phyloP scores from a whole-genome alignment of 2,329 filamentous ascomycete genomes.

The Drechslerella stenobrocha region DNA sequence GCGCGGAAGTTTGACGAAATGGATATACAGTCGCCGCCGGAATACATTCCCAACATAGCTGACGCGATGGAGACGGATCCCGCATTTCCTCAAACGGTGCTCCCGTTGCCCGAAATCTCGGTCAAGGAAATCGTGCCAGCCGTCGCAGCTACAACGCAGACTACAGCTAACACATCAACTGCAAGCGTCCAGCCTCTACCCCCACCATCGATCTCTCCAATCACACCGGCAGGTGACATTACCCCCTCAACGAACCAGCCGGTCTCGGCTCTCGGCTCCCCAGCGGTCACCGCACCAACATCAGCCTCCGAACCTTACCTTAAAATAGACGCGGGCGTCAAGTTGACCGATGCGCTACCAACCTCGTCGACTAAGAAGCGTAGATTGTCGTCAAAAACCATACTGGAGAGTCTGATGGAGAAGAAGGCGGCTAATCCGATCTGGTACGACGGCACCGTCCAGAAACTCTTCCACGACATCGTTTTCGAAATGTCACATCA shows the following conservation, averaged over 20 bases:
- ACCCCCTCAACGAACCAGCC: slow-evolving; percentile 9
- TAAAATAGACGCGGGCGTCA: slow-evolving; percentile 28
- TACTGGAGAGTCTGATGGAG: slow-evolving; percentile 46
- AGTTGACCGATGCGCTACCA: slow-evolving; percentile 24
- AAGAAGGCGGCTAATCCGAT: slow-evolving; percentile 45
- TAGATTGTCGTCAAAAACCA: slow-evolving; percentile 36
- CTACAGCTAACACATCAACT: slow-evolving; percentile 8
- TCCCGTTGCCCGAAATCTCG: background rate
- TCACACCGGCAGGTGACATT: slow-evolving; percentile 13
- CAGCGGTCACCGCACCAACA: slow-evolving; percentile 7
- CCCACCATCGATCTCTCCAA: slow-evolving; percentile 18
- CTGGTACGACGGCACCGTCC: slow-evolving; percentile 41
- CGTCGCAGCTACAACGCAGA: slow-evolving; percentile 2
- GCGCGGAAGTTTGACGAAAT: slow-evolving; percentile 12
- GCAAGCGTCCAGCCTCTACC: slow-evolving; percentile 22
- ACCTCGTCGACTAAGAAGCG: slow-evolving; percentile 45
- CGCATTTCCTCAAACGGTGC: background rate
- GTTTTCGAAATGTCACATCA: slow-evolving; percentile 48
- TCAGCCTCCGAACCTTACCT: slow-evolving; percentile 16
- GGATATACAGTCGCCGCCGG: slow-evolving; percentile 2
- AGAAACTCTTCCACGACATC: slow-evolving; percentile 46
- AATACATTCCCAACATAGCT: background rate
- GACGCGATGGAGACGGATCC: slow-evolving; percentile 17
- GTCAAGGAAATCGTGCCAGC: background rate
- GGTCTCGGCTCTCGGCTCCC: slow-evolving; percentile 2